These are phyloP conservation scores for Dittrichia graveolens DNA, from an alignment of 129 eudicot species.

Conservation along the genomic window DNA sequence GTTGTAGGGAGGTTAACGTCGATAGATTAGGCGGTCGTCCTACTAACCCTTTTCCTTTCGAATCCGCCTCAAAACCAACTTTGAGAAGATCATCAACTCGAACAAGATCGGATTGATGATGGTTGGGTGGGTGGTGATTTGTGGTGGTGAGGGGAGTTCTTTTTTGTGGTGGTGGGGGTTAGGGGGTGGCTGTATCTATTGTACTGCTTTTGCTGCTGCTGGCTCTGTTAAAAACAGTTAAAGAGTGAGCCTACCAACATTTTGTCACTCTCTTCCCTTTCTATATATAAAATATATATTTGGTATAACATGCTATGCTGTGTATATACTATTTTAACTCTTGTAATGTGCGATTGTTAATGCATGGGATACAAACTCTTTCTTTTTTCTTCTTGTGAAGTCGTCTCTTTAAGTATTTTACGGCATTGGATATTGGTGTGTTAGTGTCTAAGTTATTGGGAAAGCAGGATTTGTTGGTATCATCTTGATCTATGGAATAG, in stretches of 20 bases:
- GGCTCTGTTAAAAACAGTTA: constrained; percentile 32
- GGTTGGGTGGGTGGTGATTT: background rate
- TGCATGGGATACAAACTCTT: constrained; percentile 5
- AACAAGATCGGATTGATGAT: constrained; percentile 26
- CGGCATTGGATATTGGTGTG: too few species aligned
- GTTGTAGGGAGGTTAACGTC: constrained; percentile 50
- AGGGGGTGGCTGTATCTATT: constrained; percentile 55
- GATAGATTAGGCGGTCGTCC: constrained; percentile 63
- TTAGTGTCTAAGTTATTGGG: too few species aligned
- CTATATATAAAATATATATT: constrained; percentile 24
- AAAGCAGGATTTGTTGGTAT: too few species aligned
- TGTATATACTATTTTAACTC: constrained; percentile 3
- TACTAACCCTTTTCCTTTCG: constrained; percentile 21
- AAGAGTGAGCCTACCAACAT: constrained; percentile 45
- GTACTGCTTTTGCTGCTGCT: constrained; percentile 32
- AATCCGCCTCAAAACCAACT: constrained; percentile 33
- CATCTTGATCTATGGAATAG: too few species aligned
- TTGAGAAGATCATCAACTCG: constrained; percentile 47
- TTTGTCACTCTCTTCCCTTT: constrained; percentile 62
- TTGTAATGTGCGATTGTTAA: background rate
- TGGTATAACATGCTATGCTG: constrained; percentile 21
- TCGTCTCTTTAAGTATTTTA: too few species aligned
- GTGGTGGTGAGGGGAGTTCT: constrained; percentile 12
- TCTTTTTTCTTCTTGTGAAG: too few species aligned
- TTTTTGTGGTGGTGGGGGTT: constrained; percentile 30